Conservation (phyloP, 2,329 filamentous ascomycete species). For the Claviceps paspali region DNA sequence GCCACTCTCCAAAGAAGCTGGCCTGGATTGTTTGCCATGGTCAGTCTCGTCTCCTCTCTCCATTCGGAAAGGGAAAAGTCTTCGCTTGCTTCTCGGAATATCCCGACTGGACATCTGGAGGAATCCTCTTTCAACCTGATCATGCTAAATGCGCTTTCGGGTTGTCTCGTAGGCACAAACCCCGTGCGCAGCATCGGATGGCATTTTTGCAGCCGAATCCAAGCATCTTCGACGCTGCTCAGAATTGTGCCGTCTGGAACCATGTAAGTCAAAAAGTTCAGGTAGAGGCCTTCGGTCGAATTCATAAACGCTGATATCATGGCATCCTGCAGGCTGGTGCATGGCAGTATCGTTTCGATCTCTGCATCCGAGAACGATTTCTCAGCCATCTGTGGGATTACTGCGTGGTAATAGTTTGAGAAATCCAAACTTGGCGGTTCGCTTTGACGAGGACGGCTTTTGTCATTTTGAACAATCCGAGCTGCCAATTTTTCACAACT, state of each 20-base stretch:
- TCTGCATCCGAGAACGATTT: slow-evolving; percentile 10
- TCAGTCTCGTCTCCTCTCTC: slow-evolving; percentile 17
- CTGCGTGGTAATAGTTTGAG: slow-evolving; percentile 19
- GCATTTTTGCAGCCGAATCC: slow-evolving; percentile 33
- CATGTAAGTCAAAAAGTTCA: slow-evolving; percentile 53
- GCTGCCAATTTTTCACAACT: slow-evolving; percentile 26
- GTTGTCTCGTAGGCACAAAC: slow-evolving; percentile 48
- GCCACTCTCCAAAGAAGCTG: slow-evolving; percentile 48
- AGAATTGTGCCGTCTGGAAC: slow-evolving; percentile 26
- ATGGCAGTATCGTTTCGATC: slow-evolving; percentile 53
- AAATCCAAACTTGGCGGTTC: slow-evolving; percentile 19
- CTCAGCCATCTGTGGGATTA: slow-evolving; percentile 15
- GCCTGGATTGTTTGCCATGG: slow-evolving; percentile 29
- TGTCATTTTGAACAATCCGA: slow-evolving; percentile 10
- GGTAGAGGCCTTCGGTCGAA: slow-evolving; percentile 53
- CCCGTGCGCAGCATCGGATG: slow-evolving; percentile 67
- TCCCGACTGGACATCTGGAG: slow-evolving; percentile 7
- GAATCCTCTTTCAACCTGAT: slow-evolving; percentile 34
- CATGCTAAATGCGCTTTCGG: slow-evolving; percentile 57
- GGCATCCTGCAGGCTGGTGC: slow-evolving; percentile 63
- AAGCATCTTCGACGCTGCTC: slow-evolving; percentile 37
- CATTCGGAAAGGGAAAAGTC: slow-evolving; percentile 14
- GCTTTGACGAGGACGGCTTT: not conserved
- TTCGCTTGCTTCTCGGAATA: not conserved
- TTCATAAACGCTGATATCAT: slow-evolving; percentile 63